Evolutionary conservation across 176 grass and related monocot species (phyloP).

Genomic region (Lolium rigidum): DNA sequence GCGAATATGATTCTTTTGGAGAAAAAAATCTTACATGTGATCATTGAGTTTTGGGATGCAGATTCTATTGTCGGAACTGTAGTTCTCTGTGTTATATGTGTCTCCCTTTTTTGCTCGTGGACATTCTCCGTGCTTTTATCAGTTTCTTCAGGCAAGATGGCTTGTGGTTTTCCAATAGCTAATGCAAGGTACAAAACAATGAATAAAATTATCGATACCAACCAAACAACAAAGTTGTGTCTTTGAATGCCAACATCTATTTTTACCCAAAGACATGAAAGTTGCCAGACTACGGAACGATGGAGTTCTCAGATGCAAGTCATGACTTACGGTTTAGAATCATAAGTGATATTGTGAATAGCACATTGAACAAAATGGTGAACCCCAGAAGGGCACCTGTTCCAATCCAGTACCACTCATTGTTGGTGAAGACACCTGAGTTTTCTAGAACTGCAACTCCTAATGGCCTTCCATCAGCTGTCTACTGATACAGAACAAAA

Average conservation of each 20-base stretch:
- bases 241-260: conserved; percentile 24
- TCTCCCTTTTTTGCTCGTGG: conserved; percentile 32
- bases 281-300: conserved; percentile 21
- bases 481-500: conserved; percentile 34
- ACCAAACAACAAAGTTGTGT: background rate
- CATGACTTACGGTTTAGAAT: conserved; percentile 83
- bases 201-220: conserved; percentile 22
- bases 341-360: conserved; percentile 87
- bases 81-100: conserved; percentile 32
- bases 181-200: conserved; percentile 29
- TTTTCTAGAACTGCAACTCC: conserved; percentile 73
- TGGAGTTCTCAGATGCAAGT: conserved; percentile 26
- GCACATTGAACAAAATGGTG: conserved; percentile 84
- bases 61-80: conserved; percentile 20
- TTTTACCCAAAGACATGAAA: conserved; percentile 17
- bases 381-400: conserved; percentile 80
- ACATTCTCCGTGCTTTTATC: conserved; percentile 35
- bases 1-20: conserved; percentile 20
- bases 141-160: conserved; percentile 86
- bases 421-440: conserved; percentile 55
- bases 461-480: conserved; percentile 69
- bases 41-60: conserved; percentile 49
- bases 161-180: conserved; percentile 91
- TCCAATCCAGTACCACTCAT: conserved; percentile 94
- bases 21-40: conserved; percentile 56